A percentile compares a stretch with the other conserved stretches of the same genome.
phyloP scores from a whole-genome alignment of 805 yeast species.

The Maudiozyma pseudohumilis region DNA sequence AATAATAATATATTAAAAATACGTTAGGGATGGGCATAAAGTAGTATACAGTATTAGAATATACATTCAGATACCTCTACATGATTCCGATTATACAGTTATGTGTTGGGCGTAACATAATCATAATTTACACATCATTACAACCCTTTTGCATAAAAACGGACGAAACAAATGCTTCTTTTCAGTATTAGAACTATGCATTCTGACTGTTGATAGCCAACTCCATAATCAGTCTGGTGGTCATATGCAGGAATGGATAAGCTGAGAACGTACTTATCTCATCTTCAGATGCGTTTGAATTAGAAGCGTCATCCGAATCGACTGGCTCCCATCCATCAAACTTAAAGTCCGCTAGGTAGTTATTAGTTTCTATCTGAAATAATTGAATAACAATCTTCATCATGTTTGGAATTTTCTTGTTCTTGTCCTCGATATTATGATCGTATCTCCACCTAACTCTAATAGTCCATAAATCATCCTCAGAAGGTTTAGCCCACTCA shows the following conservation, averaged over 20 bases:
- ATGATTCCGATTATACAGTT: too few relatives aligned
- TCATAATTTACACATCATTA: too few relatives aligned
- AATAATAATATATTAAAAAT: too few relatives aligned
- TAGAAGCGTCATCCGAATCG: conserved; percentile 40
- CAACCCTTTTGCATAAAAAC: too few relatives aligned
- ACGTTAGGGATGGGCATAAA: too few relatives aligned
- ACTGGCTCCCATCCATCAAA: conserved; percentile 87
- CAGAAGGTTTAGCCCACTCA: conserved; percentile 93
- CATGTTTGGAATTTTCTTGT: conserved; percentile 48
- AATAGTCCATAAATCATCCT: conserved; percentile 93
- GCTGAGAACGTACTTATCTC: conserved; percentile 74
- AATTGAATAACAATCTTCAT: conserved; percentile 97
- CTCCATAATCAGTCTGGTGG: conserved; percentile 90
- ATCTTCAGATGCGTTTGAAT: conserved; percentile 32
- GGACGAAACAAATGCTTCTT: not conserved
- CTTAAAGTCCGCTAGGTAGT: conserved; percentile 91
- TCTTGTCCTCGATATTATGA: conserved; percentile 26
- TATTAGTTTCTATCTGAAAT: conserved; percentile 91
- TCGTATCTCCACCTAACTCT: conserved; percentile 87
- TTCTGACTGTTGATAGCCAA: conserved; percentile 63
- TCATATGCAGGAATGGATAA: conserved; percentile 86
- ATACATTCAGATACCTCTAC: too few relatives aligned
- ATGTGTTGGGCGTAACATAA: too few relatives aligned
- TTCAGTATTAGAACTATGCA: not conserved
- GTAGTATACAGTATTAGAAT: too few relatives aligned